phyloP scores from a whole-genome alignment of 1,139 yeast genomes.

The Protomyces macrosporus region DNA sequence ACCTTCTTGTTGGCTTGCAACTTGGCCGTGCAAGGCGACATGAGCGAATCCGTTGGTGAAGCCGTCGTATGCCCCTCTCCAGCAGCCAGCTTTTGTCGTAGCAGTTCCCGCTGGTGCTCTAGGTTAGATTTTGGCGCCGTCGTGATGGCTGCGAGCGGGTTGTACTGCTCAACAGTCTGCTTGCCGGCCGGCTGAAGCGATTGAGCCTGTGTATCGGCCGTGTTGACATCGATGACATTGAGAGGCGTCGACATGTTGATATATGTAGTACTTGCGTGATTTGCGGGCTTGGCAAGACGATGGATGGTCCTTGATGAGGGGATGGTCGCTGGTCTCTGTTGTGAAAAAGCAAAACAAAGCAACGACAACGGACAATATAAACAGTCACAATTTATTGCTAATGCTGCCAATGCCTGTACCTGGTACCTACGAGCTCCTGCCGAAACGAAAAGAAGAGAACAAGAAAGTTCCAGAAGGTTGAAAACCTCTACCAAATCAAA shows the following conservation, averaged over 20 bases:
- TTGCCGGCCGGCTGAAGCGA: neutral
- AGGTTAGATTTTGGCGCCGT: conserved; percentile 18
- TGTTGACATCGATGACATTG: neutral
- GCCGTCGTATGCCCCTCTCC: conserved; percentile 39
- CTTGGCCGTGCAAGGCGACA: conserved; percentile 57
- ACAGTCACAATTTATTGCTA: neutral
- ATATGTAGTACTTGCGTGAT: too few relatives aligned
- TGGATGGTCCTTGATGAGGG: neutral
- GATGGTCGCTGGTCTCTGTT: neutral
- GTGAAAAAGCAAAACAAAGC: neutral
- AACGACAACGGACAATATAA: neutral
- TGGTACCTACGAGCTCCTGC: too few relatives aligned
- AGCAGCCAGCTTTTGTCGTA: conserved; percentile 21
- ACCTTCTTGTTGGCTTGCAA: conserved; percentile 48
- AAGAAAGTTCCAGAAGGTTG: neutral
- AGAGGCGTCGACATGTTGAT: neutral
- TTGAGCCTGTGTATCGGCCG: neutral
- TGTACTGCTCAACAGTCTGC: neutral
- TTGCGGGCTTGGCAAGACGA: neutral
- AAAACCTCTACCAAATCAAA: neutral
- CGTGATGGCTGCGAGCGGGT: too few relatives aligned
- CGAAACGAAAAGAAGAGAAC: too few relatives aligned
- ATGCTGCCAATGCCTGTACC: too few relatives aligned
- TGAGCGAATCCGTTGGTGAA: conserved; percentile 54
- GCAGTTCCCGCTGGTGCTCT: conserved; percentile 26